Conservation (phyloP, 148 eudicot genomes). For the Cornus florida region DNA sequence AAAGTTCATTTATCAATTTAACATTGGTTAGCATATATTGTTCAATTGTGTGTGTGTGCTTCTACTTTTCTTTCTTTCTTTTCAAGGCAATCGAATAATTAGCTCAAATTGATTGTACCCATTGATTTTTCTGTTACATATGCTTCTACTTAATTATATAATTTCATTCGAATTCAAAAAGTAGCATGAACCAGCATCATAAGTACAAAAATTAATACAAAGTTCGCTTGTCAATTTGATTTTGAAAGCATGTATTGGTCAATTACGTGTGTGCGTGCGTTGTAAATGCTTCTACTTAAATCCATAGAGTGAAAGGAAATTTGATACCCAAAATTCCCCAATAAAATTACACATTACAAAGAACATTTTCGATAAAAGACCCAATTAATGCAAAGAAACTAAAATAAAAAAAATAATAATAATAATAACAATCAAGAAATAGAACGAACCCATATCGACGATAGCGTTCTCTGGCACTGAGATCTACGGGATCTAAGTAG, state of each 20-base stretch:
- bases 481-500: constrained; percentile 68
- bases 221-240: background rate
- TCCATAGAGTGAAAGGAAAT: background rate
- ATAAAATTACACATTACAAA: background rate
- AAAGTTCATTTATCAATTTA: background rate
- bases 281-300: background rate
- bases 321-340: background rate
- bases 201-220: no score
- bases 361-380: background rate
- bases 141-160: background rate
- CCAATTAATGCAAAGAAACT: background rate
- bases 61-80: no score
- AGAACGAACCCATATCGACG: constrained; percentile 81
- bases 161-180: background rate
- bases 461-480: constrained; percentile 62
- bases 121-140: background rate
- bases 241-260: background rate
- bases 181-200: background rate
- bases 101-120: no score
- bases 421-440: background rate
- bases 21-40: background rate
- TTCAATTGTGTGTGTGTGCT: background rate
- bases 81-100: no score
- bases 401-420: background rate
- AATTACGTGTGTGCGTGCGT: no score